Base-by-base conservation (phyloP, 1,139 yeast genomes). In the Saccharomyces pastorianus region DNA sequence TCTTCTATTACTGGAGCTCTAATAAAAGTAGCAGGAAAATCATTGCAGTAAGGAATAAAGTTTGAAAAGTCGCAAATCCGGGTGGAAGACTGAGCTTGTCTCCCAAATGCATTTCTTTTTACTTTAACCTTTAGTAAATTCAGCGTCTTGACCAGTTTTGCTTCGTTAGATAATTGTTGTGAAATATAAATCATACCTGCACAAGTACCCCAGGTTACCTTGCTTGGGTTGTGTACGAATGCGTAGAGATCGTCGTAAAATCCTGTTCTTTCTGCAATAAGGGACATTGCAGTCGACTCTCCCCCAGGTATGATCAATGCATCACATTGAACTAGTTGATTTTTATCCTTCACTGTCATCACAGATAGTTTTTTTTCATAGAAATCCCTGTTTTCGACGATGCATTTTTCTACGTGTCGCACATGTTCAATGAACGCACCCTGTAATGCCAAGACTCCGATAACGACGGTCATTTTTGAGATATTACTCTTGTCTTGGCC, bases 171-270 rank as follows among this genome's bases (percentile, higher is more conserved):
- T 32, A 85, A 77, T 54, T 79, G 76, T 55, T 77, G 75, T 8
- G 91, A 78, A 46, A 88, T 72, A 61, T 87, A 76, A 55, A 88
- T 87, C 61, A 88, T 73, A 2, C 95, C 96, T 5, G 95, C 95
- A 70, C 95, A 88, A 0, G 95, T 88, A 0, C 95, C 95, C 95
- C 95, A 88, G 29, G 83, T 77, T 0, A 88, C 83, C 60, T 78
- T 79, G 26, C 71, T 72, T 20, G 75, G 71, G 52, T 76, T 55
- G 41, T 58, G 76, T 29, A 84, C 81, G 65, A 77, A 83, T 8
- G 73, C 68, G 51, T 76, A 71, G 53, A 88, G 71, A 4, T 86
- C 85, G 34, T 76, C 76, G 20, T 84, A 70, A 62, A 88, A 67
- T 0, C 79, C 78, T 0, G 84, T 79, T 55, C 90, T 71, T 65